Evolutionary conservation across 169 alveolate genomes (phyloP), one percentile per base, ranked within the genome.

Genomic region (Cytauxzoon felis): DNA sequence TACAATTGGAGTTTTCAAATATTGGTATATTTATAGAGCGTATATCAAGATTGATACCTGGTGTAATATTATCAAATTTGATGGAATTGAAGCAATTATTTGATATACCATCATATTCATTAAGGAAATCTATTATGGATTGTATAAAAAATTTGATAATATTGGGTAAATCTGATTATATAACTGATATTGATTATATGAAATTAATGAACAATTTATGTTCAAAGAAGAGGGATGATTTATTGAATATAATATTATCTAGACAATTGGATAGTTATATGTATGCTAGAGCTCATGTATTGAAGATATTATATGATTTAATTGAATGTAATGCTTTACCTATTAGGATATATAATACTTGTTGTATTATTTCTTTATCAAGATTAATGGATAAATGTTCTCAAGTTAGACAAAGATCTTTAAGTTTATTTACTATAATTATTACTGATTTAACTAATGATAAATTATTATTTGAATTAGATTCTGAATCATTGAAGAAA

Each of bases 331-430:
- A 81, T 58, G 83, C 86, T 27, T 73, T 86, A 33, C 92, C 92
- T 6, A 48, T 81, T 5, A 69, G 82, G 34, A 79, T 72, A 73
- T 81, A 78, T 45, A 80, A 61, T 38, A 45, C 52, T 36, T 54
- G 65, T 32, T 81, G 83, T 21, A 18, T 57, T 13, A 50, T 86
- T 50, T 84, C 90, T 32, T 48, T 82, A 40, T 69, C 73, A 26
- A 42, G 92, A 50, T 52, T 86, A 34, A 69, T 68, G 75, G 92
- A 86, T 56, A 75, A 70, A 38, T 84, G 90, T 1, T 80, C 92
- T 16, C 80, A 78, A 60, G 92, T 86, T 27, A 78, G 92, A 40
- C 92, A 86, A 64, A 53, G 88, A 21, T 89, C 92, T 23, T 75
- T 86, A 51, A 30, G 80, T 32, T 71, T 86, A 41, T 64, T 86